A percentile compares a stretch with the other conserved stretches of the same genome.
Conservation (phyloP, 352 stramenopile species). For the Globisporangium nodosum region DNA sequence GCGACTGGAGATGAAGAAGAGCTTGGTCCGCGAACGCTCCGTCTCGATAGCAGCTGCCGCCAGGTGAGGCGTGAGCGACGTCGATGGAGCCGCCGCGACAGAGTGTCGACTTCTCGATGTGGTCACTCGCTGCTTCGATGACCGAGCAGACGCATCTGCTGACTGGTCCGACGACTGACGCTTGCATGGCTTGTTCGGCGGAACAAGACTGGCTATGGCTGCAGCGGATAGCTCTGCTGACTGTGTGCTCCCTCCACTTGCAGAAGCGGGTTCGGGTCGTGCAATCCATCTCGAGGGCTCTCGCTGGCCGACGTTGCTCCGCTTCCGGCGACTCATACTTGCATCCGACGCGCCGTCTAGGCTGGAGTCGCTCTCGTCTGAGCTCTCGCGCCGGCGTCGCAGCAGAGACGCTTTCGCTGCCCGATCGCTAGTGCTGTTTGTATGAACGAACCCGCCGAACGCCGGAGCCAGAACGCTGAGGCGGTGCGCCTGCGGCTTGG, state of each 20-base stretch:
- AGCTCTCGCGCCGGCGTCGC: constrained; percentile 38
- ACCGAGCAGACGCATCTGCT: constrained; percentile 26
- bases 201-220: not conserved
- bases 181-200: constrained; percentile 43
- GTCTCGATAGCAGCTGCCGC: not conserved
- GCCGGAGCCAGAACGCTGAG: not conserved
- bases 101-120: constrained; percentile 6
- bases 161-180: constrained; percentile 36
- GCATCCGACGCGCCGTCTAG: constrained; percentile 47
- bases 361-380: constrained; percentile 60
- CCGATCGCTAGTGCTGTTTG: not conserved
- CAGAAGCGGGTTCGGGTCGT: not conserved
- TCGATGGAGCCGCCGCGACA: not conserved
- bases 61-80: not conserved
- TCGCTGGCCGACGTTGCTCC: constrained; percentile 45
- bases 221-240: not conserved
- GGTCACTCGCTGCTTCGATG: constrained; percentile 38
- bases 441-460: not conserved
- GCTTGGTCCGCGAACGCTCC: constrained; percentile 16
- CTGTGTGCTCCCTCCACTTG: not conserved
- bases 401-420: constrained; percentile 18
- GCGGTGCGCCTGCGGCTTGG: constrained; percentile 1
- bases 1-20: constrained; percentile 72
- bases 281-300: constrained; percentile 8
- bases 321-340: constrained; percentile 48